phyloP scores from a whole-genome alignment of 2,329 filamentous ascomycete genomes.

The Pseudogymnoascus sp. region DNA sequence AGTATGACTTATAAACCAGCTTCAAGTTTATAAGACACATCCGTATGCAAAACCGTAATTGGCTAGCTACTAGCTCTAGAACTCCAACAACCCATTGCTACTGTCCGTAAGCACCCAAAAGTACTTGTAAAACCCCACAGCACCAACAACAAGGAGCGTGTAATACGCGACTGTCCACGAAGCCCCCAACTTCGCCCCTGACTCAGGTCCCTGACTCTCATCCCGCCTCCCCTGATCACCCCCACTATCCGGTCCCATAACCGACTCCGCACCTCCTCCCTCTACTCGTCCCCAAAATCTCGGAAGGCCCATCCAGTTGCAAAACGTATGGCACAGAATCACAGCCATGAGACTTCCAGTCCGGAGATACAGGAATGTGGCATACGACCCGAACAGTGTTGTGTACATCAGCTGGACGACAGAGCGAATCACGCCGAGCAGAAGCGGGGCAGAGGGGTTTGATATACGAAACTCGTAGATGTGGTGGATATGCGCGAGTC shows the following conservation, averaged over 20 bases:
- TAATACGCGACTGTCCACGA: constrained; percentile 78
- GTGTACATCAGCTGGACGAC: constrained; percentile 85
- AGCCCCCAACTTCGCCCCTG: constrained; percentile 30
- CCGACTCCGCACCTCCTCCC: constrained; percentile 28
- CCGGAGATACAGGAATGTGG: constrained; percentile 79
- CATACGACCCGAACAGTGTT: constrained; percentile 87
- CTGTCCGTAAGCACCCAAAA: constrained; percentile 69
- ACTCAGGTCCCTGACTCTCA: constrained; percentile 24
- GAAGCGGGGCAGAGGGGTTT: constrained; percentile 60
- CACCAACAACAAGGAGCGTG: constrained; percentile 62
- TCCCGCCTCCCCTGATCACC: constrained; percentile 34
- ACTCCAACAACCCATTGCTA: constrained; percentile 38
- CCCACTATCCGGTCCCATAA: constrained; percentile 21
- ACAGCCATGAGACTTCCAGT: constrained; percentile 75
- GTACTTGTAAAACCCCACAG: constrained; percentile 60
- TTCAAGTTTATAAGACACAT: not conserved
- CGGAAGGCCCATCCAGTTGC: constrained; percentile 87
- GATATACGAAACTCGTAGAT: constrained; percentile 89
- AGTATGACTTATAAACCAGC: not conserved
- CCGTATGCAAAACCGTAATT: not conserved
- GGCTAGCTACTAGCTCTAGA: constrained; percentile 10
- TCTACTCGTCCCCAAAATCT: constrained; percentile 75
- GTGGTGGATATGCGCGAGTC: constrained; percentile 89
- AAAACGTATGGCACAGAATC: constrained; percentile 75
- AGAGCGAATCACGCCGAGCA: constrained; percentile 61